Percentiles rank a stretch among this genome's conserved stretches.
Conservation (phyloP, 2,329 filamentous ascomycete genomes). For the Cladosporium sp. region DNA sequence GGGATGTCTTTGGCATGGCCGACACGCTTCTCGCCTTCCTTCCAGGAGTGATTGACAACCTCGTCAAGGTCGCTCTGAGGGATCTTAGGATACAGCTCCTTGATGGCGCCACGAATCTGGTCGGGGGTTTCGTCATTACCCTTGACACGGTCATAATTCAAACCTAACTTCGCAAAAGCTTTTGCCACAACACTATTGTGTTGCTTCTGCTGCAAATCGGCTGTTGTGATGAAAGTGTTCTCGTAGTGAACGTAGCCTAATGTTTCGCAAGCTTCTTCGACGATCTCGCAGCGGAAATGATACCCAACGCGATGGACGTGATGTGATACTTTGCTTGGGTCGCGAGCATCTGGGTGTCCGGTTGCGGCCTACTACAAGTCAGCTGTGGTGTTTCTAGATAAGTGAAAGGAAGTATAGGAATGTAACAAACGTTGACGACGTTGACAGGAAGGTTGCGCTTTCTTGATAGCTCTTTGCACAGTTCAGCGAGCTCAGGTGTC, state of each 20-base stretch:
- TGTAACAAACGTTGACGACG: constrained; percentile 56
- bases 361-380: constrained; percentile 20
- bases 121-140: constrained; percentile 30
- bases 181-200: constrained; percentile 28
- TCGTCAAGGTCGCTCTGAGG: constrained; percentile 54
- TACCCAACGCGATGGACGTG: constrained; percentile 60
- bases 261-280: constrained; percentile 53
- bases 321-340: constrained; percentile 45
- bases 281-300: constrained; percentile 58
- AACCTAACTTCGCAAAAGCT: constrained; percentile 33
- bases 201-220: constrained; percentile 21
- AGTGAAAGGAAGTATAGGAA: background rate
- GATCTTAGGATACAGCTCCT: constrained; percentile 60
- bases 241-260: constrained; percentile 38
- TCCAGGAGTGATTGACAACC: constrained; percentile 58
- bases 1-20: constrained; percentile 53
- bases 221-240: constrained; percentile 24
- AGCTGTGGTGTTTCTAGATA: background rate
- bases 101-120: constrained; percentile 56
- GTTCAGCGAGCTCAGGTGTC: constrained; percentile 55
- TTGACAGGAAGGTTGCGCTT: constrained; percentile 51
- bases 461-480: constrained; percentile 57
- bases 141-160: constrained; percentile 12
- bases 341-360: constrained; percentile 16
- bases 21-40: constrained; percentile 55